Conservation (phyloP, 345 rosid genomes). For the Linum usitatissimum region DNA sequence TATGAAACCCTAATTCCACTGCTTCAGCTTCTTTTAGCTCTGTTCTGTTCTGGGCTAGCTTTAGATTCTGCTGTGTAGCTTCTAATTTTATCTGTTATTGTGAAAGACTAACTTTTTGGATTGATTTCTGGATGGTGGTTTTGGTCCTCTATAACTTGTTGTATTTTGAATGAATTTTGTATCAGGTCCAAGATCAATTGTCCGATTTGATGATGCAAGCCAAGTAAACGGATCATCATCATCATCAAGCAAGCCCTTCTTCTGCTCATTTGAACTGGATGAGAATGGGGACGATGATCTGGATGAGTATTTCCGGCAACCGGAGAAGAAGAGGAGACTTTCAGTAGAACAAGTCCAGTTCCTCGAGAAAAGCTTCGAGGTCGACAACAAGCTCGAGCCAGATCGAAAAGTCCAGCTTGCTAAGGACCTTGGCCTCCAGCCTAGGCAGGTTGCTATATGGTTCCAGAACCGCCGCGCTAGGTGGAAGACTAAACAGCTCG, state of each 20-base stretch:
- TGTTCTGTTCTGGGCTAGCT: neutral
- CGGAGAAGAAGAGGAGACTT: slow-evolving; percentile 9
- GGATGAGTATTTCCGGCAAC: slow-evolving; percentile 8
- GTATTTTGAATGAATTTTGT: neutral
- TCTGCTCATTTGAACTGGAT: neutral
- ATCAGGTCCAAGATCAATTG: slow-evolving; percentile 24
- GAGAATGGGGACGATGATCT: slow-evolving; percentile 5
- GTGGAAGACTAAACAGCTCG: slow-evolving; percentile 10
- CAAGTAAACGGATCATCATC: neutral
- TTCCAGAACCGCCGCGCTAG: slow-evolving; percentile 8
- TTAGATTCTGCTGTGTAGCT: neutral
- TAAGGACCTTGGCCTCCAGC: slow-evolving; percentile 8
- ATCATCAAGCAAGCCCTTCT: neutral
- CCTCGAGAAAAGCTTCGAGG: slow-evolving; percentile 9
- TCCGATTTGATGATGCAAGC: slow-evolving; percentile 18
- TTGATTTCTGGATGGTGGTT: too few species aligned
- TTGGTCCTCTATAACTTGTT: neutral
- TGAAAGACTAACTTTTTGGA: too few species aligned
- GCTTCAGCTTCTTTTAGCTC: neutral
- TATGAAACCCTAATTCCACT: slow-evolving; percentile 3
- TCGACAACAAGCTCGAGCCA: slow-evolving; percentile 9
- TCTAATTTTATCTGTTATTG: neutral
- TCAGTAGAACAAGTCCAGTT: slow-evolving; percentile 6
- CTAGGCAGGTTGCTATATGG: slow-evolving; percentile 11
- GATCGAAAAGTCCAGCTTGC: slow-evolving; percentile 10